Conservation (phyloP, 257 asterid genomes). For the Knoxia roxburghii region DNA sequence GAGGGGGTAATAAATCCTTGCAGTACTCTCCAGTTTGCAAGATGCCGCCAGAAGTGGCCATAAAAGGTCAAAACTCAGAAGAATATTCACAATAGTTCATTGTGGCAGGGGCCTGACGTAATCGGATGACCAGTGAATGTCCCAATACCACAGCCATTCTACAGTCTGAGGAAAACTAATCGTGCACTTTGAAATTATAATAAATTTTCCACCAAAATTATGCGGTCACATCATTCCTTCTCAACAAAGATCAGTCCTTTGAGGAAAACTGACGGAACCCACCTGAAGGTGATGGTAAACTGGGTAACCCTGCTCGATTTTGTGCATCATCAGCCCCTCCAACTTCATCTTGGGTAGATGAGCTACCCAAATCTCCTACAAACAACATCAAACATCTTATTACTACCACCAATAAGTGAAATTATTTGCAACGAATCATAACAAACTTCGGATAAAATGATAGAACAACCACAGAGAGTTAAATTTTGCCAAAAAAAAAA, state of each 20-base stretch:
- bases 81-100: conserved; percentile 64
- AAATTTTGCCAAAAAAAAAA: no score
- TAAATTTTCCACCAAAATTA: conserved; percentile 72
- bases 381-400: conserved; percentile 9
- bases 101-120: conserved; percentile 81
- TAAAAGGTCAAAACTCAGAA: conserved; percentile 52
- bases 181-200: conserved; percentile 60
- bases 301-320: conserved; percentile 63
- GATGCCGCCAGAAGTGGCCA: conserved; percentile 60
- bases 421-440: neutral
- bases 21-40: conserved; percentile 46
- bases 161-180: conserved; percentile 71
- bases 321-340: conserved; percentile 68
- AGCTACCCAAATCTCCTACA: conserved; percentile 81
- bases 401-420: neutral
- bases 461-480: neutral
- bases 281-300: conserved; percentile 97
- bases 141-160: conserved; percentile 97
- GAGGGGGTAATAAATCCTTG: conserved; percentile 53
- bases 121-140: conserved; percentile 73
- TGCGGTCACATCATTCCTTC: conserved; percentile 95
- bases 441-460: neutral
- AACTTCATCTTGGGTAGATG: conserved; percentile 55
- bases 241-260: conserved; percentile 97
- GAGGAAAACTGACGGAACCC: conserved; percentile 99